A percentile compares a stretch with the other conserved stretches of the same genome.
Conservation (phyloP, 176 grass and related monocot genomes). For the Raddia distichophylla region DNA sequence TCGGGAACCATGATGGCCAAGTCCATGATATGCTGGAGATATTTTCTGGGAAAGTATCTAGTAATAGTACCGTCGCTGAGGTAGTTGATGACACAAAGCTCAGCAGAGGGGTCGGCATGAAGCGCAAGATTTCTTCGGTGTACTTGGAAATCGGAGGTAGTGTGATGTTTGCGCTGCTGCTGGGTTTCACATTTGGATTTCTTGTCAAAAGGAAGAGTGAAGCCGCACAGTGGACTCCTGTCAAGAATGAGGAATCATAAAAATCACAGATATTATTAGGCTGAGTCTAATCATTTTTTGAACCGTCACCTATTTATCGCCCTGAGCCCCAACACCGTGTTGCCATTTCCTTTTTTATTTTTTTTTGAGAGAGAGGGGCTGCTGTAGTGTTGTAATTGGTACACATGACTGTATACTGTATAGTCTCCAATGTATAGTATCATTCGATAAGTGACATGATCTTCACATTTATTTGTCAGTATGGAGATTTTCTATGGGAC, state of each 20-base stretch:
- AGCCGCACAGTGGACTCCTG: slow-evolving; percentile 65
- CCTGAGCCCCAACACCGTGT: neutral
- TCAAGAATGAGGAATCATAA: slow-evolving; percentile 73
- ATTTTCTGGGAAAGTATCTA: slow-evolving; percentile 50
- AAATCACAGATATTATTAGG: neutral
- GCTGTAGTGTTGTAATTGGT: neutral
- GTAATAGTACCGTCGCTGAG: neutral
- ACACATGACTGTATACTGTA: slow-evolving; percentile 3
- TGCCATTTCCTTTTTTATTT: neutral
- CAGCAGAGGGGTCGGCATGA: slow-evolving; percentile 2
- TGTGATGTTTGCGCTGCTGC: slow-evolving; percentile 44
- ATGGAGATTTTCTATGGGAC: too few species aligned
- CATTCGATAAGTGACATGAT: neutral
- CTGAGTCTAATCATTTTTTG: neutral
- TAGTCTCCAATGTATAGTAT: slow-evolving; percentile 23
- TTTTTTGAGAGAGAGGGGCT: neutral
- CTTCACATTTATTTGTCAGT: slow-evolving; percentile 4
- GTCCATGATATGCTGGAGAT: slow-evolving; percentile 90
- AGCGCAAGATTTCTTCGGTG: slow-evolving; percentile 14
- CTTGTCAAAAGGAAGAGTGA: slow-evolving; percentile 57
- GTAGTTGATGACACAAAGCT: slow-evolving; percentile 27
- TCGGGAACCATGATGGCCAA: slow-evolving; percentile 94
- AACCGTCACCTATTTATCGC: neutral
- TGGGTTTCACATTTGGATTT: slow-evolving; percentile 69
- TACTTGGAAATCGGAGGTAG: slow-evolving; percentile 55